Evolutionary conservation across 1,139 yeast genomes (phyloP).

Genomic region (Scheffersomyces segobiensis): DNA sequence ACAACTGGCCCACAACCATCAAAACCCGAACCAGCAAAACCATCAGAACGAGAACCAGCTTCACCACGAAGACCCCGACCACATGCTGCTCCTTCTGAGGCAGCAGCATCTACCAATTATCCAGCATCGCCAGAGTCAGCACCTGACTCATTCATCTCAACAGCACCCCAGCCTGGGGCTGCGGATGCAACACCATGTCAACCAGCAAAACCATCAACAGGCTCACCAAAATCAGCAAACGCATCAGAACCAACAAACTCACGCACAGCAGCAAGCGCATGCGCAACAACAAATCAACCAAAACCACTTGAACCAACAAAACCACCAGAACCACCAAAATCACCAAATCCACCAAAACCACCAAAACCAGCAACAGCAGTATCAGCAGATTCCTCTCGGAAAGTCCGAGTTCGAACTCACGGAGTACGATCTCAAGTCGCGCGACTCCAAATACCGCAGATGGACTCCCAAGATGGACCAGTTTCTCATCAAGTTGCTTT

Average conservation of each 20-base stretch:
- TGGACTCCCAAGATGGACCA: slow-evolving; percentile 47
- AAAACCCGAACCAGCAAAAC: slow-evolving; percentile 9
- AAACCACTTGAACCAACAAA: slow-evolving; percentile 6
- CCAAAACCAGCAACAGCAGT: slow-evolving; percentile 1
- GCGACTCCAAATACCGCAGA: slow-evolving; percentile 40
- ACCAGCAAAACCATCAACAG: slow-evolving; percentile 16
- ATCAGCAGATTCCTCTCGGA: slow-evolving; percentile 1
- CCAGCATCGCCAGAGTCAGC: slow-evolving; percentile 8
- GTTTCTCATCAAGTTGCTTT: slow-evolving; percentile 31
- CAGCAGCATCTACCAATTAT: slow-evolving; percentile 14
- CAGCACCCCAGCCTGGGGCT: slow-evolving; percentile 3
- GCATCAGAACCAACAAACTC: slow-evolving; percentile 7
- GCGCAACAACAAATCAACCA: slow-evolving; percentile 12
- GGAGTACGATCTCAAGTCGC: slow-evolving; percentile 35
- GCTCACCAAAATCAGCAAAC: slow-evolving; percentile 12
- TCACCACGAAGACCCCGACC: slow-evolving; percentile 5
- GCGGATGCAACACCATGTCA: slow-evolving; percentile 8
- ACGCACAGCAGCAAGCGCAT: slow-evolving; percentile 5
- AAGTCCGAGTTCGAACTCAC: slow-evolving; percentile 15
- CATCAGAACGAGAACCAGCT: slow-evolving; percentile 6
- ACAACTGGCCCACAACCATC: slow-evolving; percentile 5
- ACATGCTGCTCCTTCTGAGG: slow-evolving; percentile 11
- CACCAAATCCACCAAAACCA: not conserved
- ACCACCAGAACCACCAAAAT: slow-evolving; percentile 5
- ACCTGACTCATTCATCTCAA: slow-evolving; percentile 7